Evolutionary conservation across 1,139 yeast genomes (phyloP), one percentile per base, ranked within the genome.

Genomic region (Kurtzmaniella quercitrusa): DNA sequence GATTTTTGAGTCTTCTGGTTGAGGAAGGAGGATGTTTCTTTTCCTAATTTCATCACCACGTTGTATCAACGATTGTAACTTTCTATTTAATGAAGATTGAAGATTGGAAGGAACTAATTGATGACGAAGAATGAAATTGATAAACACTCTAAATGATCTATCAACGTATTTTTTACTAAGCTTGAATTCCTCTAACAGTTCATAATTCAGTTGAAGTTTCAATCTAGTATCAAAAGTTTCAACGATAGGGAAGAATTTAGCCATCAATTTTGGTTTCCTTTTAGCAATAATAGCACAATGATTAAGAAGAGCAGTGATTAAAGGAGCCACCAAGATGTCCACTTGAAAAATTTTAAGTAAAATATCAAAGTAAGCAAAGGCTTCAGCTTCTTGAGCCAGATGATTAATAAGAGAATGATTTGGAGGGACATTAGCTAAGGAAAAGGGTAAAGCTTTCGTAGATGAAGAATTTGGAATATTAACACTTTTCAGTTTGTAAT

Each of bases 381-480:
- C 85, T 60, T 91, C 96, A 8, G 85, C 79, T 53, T 85, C 90
- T 51, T 89, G 65, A 44, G 56, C 55, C 38, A 68, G 60, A 43
- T 68, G 70, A 47, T 77, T 77, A 41, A 91, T 73, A 41, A 89
- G 75, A 1, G 91, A 78, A 58, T 91, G 98, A 45, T 70, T 73
- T 2, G 79, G 70, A 19, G 79, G 78, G 1, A 89, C 82, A 44
- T 77, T 66, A 3, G 80, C 63, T 41, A 87, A 66, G 14, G 37
- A 19, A 23, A 25, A 34, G 4, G 36, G 36, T 15, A 31, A 31
- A 4, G 18, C 18, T 31, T 31, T 31, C 36, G 36, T 9, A 45
- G 47, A 10, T 50, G 37, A 18, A 17, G 50, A 0, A 49, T 31
- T 12, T 9, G 25, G 34, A 3, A 50, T 45, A 37, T 47, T 50